phyloP scores from a whole-genome alignment of 768 basidiomycete genomes.

The Suillus decipiens region DNA sequence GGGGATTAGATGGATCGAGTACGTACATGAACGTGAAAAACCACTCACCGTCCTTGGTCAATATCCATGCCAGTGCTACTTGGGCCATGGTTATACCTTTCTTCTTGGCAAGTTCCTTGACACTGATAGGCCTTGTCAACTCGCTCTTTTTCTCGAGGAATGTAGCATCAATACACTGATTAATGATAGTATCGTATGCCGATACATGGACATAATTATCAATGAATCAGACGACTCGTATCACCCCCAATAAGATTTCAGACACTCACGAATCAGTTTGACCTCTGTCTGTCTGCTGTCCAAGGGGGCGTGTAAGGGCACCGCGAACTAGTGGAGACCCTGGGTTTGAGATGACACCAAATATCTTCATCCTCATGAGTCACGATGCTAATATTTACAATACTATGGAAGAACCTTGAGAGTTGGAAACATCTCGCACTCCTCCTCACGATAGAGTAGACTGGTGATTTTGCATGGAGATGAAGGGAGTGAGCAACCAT shows the following conservation, averaged over 20 bases:
- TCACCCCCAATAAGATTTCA: background rate
- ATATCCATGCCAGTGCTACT: slow-evolving; percentile 44
- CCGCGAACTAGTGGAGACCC: slow-evolving; percentile 46
- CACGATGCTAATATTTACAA: background rate
- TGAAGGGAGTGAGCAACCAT: slow-evolving; percentile 58
- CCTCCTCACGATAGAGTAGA: slow-evolving; percentile 62
- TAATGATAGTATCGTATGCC: slow-evolving; percentile 29
- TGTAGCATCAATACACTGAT: slow-evolving; percentile 19
- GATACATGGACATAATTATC: slow-evolving; percentile 22
- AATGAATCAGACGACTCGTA: slow-evolving; percentile 20
- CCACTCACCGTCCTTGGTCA: slow-evolving; percentile 31
- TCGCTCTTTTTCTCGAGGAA: background rate
- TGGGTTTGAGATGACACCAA: slow-evolving; percentile 46
- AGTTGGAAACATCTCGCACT: slow-evolving; percentile 58
- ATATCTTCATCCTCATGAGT: slow-evolving; percentile 27
- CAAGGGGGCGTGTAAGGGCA: slow-evolving; percentile 35
- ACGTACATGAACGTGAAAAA: background rate
- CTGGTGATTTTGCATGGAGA: slow-evolving; percentile 66
- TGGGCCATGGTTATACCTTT: slow-evolving; percentile 44
- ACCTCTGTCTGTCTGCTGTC: slow-evolving; percentile 28
- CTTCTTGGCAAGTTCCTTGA: slow-evolving; percentile 41
- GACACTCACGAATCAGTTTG: slow-evolving; percentile 25
- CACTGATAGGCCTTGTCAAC: slow-evolving; percentile 23
- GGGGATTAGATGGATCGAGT: background rate
- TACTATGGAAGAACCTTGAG: slow-evolving; percentile 28